Conservation (phyloP, 176 grass and related monocot species). For the Cenchrus fungigraminus region DNA sequence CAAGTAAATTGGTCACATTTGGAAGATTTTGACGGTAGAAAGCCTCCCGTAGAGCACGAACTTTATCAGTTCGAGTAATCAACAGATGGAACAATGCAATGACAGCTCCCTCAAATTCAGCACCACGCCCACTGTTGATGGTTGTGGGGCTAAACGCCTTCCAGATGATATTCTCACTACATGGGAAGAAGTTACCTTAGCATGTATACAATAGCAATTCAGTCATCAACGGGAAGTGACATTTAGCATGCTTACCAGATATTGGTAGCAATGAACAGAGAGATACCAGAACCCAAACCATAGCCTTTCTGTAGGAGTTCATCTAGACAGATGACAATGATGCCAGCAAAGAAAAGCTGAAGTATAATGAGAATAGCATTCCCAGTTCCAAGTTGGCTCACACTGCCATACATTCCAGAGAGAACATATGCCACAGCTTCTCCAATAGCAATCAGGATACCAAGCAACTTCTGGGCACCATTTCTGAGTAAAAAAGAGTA, state of each 20-base stretch:
- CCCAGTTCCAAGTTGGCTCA: slow-evolving; percentile 41
- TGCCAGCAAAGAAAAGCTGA: slow-evolving; percentile 97
- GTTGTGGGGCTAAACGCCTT: slow-evolving; percentile 98
- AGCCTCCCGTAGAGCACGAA: slow-evolving; percentile 77
- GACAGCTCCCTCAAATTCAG: slow-evolving; percentile 97
- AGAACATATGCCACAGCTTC: no score
- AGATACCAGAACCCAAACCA: no score
- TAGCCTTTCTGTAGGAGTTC: slow-evolving; percentile 80
- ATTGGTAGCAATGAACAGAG: no score
- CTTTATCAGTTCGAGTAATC: slow-evolving; percentile 90
- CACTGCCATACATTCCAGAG: no score
- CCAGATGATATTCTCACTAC: slow-evolving; percentile 96
- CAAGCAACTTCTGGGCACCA: no score
- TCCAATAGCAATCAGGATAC: no score
- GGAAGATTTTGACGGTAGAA: slow-evolving; percentile 96
- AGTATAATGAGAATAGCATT: slow-evolving; percentile 98
- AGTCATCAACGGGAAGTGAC: not conserved
- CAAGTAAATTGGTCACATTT: slow-evolving; percentile 92
- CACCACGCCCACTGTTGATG: slow-evolving; percentile 90
- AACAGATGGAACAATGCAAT: slow-evolving; percentile 92
- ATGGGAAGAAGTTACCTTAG: not conserved
- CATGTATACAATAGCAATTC: slow-evolving; percentile 9
- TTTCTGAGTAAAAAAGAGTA: no score
- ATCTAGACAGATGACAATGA: slow-evolving; percentile 95
- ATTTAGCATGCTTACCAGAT: no score